phyloP scores from a whole-genome alignment of 306 rosid genomes.

The Argentina anserina region DNA sequence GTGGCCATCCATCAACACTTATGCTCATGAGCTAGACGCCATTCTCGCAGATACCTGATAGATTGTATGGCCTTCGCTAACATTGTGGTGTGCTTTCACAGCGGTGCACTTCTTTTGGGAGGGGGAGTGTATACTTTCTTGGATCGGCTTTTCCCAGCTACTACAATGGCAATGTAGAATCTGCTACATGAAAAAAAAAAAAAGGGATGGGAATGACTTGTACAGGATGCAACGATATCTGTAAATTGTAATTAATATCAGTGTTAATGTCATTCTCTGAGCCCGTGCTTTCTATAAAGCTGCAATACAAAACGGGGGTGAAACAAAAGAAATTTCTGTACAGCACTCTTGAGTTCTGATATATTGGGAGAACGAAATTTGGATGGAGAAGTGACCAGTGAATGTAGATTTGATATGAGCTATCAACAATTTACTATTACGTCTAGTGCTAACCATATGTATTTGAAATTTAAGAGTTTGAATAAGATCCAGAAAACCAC shows the following conservation, averaged over 20 bases:
- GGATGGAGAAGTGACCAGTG: too few relatives aligned
- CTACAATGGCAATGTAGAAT: conserved; percentile 71
- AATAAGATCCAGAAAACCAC: too few relatives aligned
- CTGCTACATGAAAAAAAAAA: not conserved
- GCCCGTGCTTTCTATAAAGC: not conserved
- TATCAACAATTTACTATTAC: too few relatives aligned
- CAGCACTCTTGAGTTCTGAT: not conserved
- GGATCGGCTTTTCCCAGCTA: conserved; percentile 77
- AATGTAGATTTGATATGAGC: too few relatives aligned
- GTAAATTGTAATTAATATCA: not conserved
- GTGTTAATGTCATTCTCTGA: not conserved
- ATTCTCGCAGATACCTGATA: not conserved
- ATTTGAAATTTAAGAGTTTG: too few relatives aligned
- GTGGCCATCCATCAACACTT: not conserved
- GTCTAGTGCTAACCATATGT: too few relatives aligned
- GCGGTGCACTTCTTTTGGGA: conserved; percentile 81
- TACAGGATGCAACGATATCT: not conserved
- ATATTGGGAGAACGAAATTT: too few relatives aligned
- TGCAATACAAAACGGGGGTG: not conserved
- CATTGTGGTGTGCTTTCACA: conserved; percentile 31
- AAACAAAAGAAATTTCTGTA: not conserved
- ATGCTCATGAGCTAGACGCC: not conserved
- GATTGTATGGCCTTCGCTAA: not conserved
- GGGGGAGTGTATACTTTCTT: conserved; percentile 87
- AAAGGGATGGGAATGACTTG: not conserved